Evolutionary conservation across 768 basidiomycete genomes (phyloP), one percentile per base, ranked within the genome.

Genomic region (Pleurotus salmoneostramineus): DNA sequence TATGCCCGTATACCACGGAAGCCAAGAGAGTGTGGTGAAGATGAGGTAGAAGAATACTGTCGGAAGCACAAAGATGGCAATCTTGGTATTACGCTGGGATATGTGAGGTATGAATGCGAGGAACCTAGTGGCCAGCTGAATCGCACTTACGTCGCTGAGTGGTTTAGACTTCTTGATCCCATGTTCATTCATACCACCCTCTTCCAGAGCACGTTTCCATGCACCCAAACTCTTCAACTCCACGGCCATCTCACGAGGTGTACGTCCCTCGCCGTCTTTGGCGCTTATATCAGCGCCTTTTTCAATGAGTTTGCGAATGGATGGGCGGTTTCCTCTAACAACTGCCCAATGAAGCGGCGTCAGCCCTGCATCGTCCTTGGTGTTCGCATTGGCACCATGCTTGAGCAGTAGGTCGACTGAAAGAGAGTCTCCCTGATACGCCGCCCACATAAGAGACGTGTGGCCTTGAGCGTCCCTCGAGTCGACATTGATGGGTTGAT

Each of bases 381-480:
- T 71, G 58, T 85, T 85, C 0, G 88, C 78, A 58, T 85, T 90
- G 1, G 97, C 95, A 2, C 93, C 93, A 63, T 95, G 92, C 57
- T 87, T 83, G 52, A 99, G 79, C 43, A 99, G 73, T 47, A 98
- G 71, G 61, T 98, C 95, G 4, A 98, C 95, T 2, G 91, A 93
- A 35, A 98, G 82, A 1, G 94, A 95, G 67, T 99, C 97, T 47
- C 97, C 97, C 69, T 99, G 97, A 71, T 98, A 99, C 6, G 94
- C 93, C 4, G 97, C 97, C 97, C 97, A 99, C 93, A 98, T 97
- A 50, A 98, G 79, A 0, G 92, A 81, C 0, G 96, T 97, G 68
- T 98, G 97, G 0, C 97, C 97, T 65, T 93, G 90, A 1, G 87
- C 78, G 70, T 99, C 97, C 42, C 87, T 82, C 48, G 89, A 88